These are phyloP conservation scores for Phytomonas sp. DNA, from an alignment of 208 protist species.

Conservation along the genomic window DNA sequence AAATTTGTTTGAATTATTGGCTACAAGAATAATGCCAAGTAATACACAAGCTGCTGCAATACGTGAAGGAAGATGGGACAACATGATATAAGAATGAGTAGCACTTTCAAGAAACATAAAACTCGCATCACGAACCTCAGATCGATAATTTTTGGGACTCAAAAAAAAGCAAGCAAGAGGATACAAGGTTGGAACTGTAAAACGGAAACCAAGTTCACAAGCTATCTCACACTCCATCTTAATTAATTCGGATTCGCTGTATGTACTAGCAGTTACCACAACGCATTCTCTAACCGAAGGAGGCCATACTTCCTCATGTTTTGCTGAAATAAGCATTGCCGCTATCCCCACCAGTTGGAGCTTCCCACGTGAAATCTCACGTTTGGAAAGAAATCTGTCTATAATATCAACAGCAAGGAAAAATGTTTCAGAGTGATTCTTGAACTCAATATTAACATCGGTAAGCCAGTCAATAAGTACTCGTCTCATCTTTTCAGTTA, in stretches of 20 bases:
- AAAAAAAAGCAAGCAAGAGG: constrained; percentile 48
- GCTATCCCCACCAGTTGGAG: constrained; percentile 88
- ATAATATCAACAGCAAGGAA: constrained; percentile 95
- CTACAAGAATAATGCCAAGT: constrained; percentile 37
- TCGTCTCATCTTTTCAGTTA: constrained; percentile 92
- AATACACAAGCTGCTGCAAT: constrained; percentile 52
- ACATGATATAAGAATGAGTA: constrained; percentile 50
- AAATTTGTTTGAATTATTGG: constrained; percentile 17
- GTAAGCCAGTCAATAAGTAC: constrained; percentile 97
- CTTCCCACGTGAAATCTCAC: constrained; percentile 38
- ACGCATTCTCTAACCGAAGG: constrained; percentile 89
- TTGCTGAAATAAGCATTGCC: constrained; percentile 80
- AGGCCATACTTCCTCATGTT: constrained; percentile 89
- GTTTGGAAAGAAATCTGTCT: constrained; percentile 85
- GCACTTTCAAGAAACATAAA: constrained; percentile 70
- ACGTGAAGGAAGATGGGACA: constrained; percentile 55
- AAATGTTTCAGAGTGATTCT: constrained; percentile 92
- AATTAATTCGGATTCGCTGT: constrained; percentile 65
- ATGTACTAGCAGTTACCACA: constrained; percentile 89
- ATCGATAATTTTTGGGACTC: constrained; percentile 15
- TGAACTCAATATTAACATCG: constrained; percentile 93
- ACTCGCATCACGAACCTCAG: constrained; percentile 26
- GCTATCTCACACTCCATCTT: constrained; percentile 70
- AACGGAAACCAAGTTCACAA: constrained; percentile 46
- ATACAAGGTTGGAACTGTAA: constrained; percentile 72